These are phyloP conservation scores for Trametes maxima DNA, from an alignment of 768 basidiomycete species.

Conservation along the genomic window DNA sequence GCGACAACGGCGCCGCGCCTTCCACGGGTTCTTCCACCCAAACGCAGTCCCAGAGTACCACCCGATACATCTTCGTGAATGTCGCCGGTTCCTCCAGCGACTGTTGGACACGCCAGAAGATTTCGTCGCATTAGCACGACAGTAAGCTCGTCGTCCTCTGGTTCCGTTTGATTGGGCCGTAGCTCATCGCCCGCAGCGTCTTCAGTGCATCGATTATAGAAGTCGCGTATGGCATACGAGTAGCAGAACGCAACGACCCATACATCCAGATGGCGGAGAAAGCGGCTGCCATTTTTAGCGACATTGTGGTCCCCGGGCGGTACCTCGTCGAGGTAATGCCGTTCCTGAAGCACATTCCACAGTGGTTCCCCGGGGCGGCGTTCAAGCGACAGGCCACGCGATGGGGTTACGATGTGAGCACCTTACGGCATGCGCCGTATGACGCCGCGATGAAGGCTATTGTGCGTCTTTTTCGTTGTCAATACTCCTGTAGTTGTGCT, in stretches of 20 bases:
- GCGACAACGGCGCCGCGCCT: slow-evolving; percentile 4
- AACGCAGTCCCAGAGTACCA: background rate
- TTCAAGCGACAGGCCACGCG: slow-evolving; percentile 26
- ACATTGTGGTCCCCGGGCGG: slow-evolving; percentile 1
- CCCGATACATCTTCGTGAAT: background rate
- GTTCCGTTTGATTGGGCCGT: background rate
- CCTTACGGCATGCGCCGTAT: background rate
- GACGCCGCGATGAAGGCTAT: background rate
- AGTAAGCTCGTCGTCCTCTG: background rate
- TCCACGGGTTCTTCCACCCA: slow-evolving; percentile 4
- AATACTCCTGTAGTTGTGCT: background rate
- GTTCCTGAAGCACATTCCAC: slow-evolving; percentile 17
- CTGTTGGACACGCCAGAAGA: background rate
- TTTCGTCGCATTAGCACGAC: background rate
- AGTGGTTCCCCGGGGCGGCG: slow-evolving; percentile 30
- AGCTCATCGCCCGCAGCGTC: background rate
- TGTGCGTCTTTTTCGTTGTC: background rate
- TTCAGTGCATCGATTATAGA: slow-evolving; percentile 20
- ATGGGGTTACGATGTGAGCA: background rate
- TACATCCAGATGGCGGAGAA: background rate
- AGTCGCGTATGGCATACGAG: slow-evolving; percentile 12
- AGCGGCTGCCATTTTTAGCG: background rate
- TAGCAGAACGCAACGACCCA: background rate
- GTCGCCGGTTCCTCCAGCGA: slow-evolving; percentile 1
- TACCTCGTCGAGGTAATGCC: slow-evolving; percentile 6